Conservation (phyloP, 2,329 filamentous ascomycete species). For the Colletotrichum tropicale region DNA sequence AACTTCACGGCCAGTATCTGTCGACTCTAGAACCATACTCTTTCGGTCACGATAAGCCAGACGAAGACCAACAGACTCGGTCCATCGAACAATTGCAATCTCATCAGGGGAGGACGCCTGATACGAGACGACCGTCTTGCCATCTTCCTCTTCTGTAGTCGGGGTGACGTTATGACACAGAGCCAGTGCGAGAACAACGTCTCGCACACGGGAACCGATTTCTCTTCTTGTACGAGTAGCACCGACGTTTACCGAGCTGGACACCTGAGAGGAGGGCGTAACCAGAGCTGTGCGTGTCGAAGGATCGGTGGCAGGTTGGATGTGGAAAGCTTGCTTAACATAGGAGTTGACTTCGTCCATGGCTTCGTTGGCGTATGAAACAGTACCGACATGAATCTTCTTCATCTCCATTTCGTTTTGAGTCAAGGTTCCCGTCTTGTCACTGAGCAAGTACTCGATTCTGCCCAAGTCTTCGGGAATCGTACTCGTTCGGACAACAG, state of each 20-base stretch:
- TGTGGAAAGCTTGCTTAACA: constrained; percentile 80
- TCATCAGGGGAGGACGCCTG: constrained; percentile 98
- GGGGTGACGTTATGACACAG: constrained; percentile 98
- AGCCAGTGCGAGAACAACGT: constrained; percentile 89
- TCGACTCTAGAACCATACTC: constrained; percentile 81
- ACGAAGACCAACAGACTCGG: constrained; percentile 87
- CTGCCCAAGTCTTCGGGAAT: constrained; percentile 96
- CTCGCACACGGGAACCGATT: constrained; percentile 90
- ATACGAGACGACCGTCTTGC: constrained; percentile 79
- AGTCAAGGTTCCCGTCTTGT: constrained; percentile 97
- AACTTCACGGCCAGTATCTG: constrained; percentile 73
- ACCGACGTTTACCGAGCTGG: constrained; percentile 61
- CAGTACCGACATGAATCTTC: constrained; percentile 97
- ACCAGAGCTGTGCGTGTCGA: constrained; percentile 60
- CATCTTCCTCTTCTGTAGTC: constrained; percentile 82
- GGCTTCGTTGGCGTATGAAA: constrained; percentile 96
- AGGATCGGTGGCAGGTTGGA: constrained; percentile 49
- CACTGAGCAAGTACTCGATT: constrained; percentile 94
- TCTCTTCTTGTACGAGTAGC: constrained; percentile 88
- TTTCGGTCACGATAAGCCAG: constrained; percentile 86
- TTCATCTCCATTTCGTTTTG: constrained; percentile 99
- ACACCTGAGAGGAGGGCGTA: constrained; percentile 76
- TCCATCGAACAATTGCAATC: constrained; percentile 97
- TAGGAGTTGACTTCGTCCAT: constrained; percentile 97
- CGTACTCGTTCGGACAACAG: constrained; percentile 93